Conservation (phyloP, 257 asterid genomes). For the Gardenia jasminoides region DNA sequence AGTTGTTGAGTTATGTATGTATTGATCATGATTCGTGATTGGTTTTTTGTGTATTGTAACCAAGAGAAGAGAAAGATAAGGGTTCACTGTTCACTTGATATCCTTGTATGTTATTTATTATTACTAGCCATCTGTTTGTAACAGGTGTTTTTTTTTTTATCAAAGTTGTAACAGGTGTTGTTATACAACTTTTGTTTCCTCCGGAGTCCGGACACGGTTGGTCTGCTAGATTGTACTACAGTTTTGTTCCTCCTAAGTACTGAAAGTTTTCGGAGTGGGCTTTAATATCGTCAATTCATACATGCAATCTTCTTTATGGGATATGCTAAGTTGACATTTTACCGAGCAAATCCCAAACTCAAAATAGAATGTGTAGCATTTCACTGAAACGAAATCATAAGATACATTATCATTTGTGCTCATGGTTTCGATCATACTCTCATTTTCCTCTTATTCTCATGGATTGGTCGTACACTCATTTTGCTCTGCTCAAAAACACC, state of each 20-base stretch:
- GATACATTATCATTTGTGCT: too few relatives aligned
- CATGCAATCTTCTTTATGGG: too few relatives aligned
- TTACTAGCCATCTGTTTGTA: background rate
- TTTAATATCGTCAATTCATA: background rate
- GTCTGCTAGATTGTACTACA: background rate
- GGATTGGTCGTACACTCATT: too few relatives aligned
- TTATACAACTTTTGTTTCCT: background rate
- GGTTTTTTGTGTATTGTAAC: background rate
- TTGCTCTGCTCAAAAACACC: too few relatives aligned
- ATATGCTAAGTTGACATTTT: too few relatives aligned
- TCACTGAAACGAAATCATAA: too few relatives aligned
- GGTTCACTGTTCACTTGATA: background rate
- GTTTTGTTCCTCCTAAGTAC: background rate
- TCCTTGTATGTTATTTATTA: background rate
- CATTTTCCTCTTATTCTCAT: too few relatives aligned
- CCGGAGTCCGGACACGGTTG: background rate
- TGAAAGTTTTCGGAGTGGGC: background rate
- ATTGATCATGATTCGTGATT: conserved; percentile 2
- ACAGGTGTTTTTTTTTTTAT: too few relatives aligned
- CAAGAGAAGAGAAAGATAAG: background rate
- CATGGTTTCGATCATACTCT: too few relatives aligned
- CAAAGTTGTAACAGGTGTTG: too few relatives aligned
- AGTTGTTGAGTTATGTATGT: conserved; percentile 19
- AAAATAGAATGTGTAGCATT: too few relatives aligned
- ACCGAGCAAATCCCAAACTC: too few relatives aligned